phyloP scores from a whole-genome alignment of 495 filamentous ascomycete species.

The Polyplosphaeria fusca region DNA sequence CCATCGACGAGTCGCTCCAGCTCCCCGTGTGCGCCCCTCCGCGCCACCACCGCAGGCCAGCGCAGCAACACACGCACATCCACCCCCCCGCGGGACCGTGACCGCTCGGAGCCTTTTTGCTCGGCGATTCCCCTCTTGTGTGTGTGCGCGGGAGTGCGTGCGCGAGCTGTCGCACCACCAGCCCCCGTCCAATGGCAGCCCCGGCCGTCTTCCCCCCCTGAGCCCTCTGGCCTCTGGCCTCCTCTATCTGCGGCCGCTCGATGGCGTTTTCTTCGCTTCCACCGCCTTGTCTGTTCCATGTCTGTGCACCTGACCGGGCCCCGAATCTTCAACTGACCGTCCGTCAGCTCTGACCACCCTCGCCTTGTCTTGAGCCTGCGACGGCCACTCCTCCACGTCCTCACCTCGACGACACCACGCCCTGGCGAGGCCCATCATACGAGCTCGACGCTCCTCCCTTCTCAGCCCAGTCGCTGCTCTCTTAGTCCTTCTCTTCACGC shows the following conservation, averaged over 20 bases:
- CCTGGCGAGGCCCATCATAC: conserved; percentile 5
- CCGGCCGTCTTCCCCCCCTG: neutral
- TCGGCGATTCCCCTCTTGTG: neutral
- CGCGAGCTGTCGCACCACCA: conserved; percentile 11
- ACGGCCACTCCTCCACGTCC: neutral
- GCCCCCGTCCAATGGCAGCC: neutral
- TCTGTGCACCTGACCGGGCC: conserved; percentile 2
- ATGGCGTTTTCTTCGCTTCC: conserved; percentile 11
- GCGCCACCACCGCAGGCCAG: too few species aligned
- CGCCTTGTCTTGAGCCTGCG: neutral
- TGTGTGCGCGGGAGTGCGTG: conserved; percentile 4
- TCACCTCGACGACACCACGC: conserved; percentile 1
- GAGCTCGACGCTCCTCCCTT: conserved; percentile 28
- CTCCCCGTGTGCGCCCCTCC: too few species aligned
- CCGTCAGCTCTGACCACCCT: conserved; percentile 4
- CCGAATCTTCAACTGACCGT: neutral
- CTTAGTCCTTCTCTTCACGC: conserved; percentile 17
- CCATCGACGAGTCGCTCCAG: too few species aligned
- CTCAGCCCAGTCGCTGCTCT: neutral
- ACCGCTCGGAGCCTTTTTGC: neutral
- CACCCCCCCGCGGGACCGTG: neutral
- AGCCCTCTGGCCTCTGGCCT: too few species aligned
- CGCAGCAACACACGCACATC: too few species aligned
- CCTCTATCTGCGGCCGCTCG: conserved; percentile 11
- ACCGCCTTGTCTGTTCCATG: neutral